Percentiles rank a stretch among this genome's conserved stretches.
phyloP scores from a whole-genome alignment of 257 asterid genomes.

The Mitragyna speciosa region DNA sequence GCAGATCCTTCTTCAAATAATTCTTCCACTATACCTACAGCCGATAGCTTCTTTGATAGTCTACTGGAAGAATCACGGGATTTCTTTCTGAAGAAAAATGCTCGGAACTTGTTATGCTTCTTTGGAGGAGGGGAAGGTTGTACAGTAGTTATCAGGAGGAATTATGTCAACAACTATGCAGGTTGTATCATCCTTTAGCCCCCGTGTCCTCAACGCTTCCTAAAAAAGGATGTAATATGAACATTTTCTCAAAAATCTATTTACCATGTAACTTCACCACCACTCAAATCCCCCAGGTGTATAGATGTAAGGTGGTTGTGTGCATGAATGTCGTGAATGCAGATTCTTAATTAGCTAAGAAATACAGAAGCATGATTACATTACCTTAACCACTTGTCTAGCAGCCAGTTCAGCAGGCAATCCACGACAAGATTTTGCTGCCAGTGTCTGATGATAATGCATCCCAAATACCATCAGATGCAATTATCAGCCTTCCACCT shows the following conservation, averaged over 20 bases:
- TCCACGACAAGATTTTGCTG: slow-evolving; percentile 74
- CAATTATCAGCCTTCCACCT: slow-evolving; percentile 84
- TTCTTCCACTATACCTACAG: slow-evolving; percentile 73
- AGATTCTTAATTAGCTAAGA: neutral
- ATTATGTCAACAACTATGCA: slow-evolving; percentile 77
- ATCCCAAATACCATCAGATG: slow-evolving; percentile 94
- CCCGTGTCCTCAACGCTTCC: slow-evolving; percentile 75
- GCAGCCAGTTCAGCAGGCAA: slow-evolving; percentile 81
- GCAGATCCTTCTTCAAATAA: slow-evolving; percentile 88
- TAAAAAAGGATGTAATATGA: slow-evolving; percentile 31
- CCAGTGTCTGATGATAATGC: slow-evolving; percentile 68
- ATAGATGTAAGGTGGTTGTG: neutral
- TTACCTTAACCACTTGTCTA: slow-evolving; percentile 71
- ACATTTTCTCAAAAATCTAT: neutral
- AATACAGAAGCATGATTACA: neutral
- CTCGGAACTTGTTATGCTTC: slow-evolving; percentile 46
- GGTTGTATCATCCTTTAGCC: slow-evolving; percentile 84
- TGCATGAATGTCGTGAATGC: neutral
- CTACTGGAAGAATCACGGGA: slow-evolving; percentile 34
- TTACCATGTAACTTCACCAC: neutral
- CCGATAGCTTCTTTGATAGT: slow-evolving; percentile 46
- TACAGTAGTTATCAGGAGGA: slow-evolving; percentile 44
- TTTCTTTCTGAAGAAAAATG: slow-evolving; percentile 44
- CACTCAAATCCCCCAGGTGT: neutral
- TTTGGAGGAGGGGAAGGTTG: slow-evolving; percentile 43